A percentile compares a stretch with the other conserved stretches of the same genome.
phyloP scores from a whole-genome alignment of 2,329 filamentous ascomycete species.

The Chrysoporthe cubensis region DNA sequence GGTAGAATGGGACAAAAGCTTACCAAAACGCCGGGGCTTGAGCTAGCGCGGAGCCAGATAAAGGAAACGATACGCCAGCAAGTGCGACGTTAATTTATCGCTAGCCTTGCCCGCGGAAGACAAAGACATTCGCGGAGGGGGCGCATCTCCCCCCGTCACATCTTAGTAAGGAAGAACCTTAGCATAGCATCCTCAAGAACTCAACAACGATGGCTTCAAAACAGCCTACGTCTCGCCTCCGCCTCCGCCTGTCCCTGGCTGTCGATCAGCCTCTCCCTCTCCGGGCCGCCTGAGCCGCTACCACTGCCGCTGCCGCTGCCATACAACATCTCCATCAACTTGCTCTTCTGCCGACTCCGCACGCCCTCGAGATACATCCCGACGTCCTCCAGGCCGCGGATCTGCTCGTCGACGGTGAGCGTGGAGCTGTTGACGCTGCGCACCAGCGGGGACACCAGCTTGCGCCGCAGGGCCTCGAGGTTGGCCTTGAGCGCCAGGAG shows the following conservation, averaged over 20 bases:
- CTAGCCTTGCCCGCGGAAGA: not conserved
- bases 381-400: conserved; percentile 78
- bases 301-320: conserved; percentile 50
- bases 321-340: conserved; percentile 80
- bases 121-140: not conserved
- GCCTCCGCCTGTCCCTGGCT: conserved; percentile 11
- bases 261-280: conserved; percentile 25
- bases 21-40: not conserved
- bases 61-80: not conserved
- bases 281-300: conserved; percentile 35
- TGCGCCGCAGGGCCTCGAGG: conserved; percentile 80
- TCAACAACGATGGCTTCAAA: not conserved
- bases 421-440: conserved; percentile 69
- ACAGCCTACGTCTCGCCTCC: conserved; percentile 4
- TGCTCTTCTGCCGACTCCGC: conserved; percentile 78
- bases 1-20: not conserved
- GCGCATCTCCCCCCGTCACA: not conserved
- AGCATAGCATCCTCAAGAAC: not conserved
- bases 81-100: too few species aligned
- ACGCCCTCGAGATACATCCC: conserved; percentile 77
- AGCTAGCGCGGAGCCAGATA: not conserved
- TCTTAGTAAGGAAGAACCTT: too few species aligned
- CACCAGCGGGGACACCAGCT: conserved; percentile 83
- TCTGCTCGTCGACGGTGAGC: conserved; percentile 81
- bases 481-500: conserved; percentile 84